phyloP scores from a whole-genome alignment of 495 filamentous ascomycete species.

The Penicillium cataractarum region DNA sequence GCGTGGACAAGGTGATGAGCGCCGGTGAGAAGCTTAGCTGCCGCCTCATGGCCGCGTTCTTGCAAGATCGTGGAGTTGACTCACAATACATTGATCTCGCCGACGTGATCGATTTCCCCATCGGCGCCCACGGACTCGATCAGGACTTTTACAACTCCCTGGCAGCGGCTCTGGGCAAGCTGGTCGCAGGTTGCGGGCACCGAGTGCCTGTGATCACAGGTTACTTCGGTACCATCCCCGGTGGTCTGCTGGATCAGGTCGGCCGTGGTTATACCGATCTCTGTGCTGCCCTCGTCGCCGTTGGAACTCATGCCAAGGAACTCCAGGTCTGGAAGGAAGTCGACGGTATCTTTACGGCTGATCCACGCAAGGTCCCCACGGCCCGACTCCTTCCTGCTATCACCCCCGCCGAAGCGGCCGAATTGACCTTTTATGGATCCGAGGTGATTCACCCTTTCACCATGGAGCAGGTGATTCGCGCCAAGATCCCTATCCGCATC shows the following conservation, averaged over 20 bases:
- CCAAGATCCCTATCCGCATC: conserved; percentile 90
- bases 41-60: conserved; percentile 77
- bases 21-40: conserved; percentile 94
- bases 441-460: conserved; percentile 98
- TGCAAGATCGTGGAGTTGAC: conserved; percentile 75
- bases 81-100: conserved; percentile 87
- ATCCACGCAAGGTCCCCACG: conserved; percentile 85
- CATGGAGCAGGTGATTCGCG: conserved; percentile 97
- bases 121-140: conserved; percentile 62
- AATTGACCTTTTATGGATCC: conserved; percentile 90
- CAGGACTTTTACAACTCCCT: conserved; percentile 80
- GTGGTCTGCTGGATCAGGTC: conserved; percentile 74
- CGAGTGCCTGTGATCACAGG: conserved; percentile 79
- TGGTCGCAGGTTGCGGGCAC: conserved; percentile 69
- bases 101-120: conserved; percentile 68
- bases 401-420: conserved; percentile 85
- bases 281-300: conserved; percentile 80
- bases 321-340: conserved; percentile 95
- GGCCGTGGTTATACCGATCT: conserved; percentile 90
- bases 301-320: conserved; percentile 75
- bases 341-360: conserved; percentile 87
- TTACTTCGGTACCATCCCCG: conserved; percentile 86
- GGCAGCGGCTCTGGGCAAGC: conserved; percentile 63
- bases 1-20: conserved; percentile 87
- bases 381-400: conserved; percentile 75